These are phyloP conservation scores for Collariella sp. DNA, from an alignment of 495 filamentous ascomycete genomes.

Conservation along the genomic window DNA sequence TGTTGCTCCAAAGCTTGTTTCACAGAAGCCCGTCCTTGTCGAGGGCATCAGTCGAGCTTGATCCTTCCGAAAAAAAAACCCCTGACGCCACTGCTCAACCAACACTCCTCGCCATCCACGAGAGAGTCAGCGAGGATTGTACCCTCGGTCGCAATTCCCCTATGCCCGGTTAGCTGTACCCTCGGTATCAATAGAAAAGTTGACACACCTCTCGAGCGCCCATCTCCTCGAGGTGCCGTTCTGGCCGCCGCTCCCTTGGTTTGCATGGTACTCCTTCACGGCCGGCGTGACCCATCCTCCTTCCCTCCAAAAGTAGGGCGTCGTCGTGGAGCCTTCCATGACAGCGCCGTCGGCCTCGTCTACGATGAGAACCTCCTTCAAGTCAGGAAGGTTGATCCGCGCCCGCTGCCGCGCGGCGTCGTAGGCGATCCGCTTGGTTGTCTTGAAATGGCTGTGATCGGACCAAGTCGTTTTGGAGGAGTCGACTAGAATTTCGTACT, in stretches of 20 bases:
- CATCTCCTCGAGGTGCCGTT: conserved; percentile 75
- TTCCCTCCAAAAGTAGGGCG: conserved; percentile 65
- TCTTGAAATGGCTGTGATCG: conserved; percentile 67
- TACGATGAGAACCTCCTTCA: conserved; percentile 65
- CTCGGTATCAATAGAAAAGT: not conserved
- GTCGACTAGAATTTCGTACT: conserved; percentile 52
- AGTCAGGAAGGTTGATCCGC: conserved; percentile 45
- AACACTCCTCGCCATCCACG: conserved; percentile 64
- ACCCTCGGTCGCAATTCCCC: conserved; percentile 53
- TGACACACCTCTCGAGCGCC: conserved; percentile 51
- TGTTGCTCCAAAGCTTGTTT: too few relatives aligned
- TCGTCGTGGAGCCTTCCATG: conserved; percentile 82
- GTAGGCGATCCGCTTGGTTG: conserved; percentile 58
- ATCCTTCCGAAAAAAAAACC: conserved; percentile 53
- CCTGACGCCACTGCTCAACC: conserved; percentile 78
- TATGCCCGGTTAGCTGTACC: conserved; percentile 12
- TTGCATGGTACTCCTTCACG: conserved; percentile 23
- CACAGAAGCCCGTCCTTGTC: too few relatives aligned
- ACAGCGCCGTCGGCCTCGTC: conserved; percentile 53
- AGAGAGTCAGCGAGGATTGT: conserved; percentile 47
- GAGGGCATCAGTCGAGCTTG: conserved; percentile 11
- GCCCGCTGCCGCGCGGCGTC: conserved; percentile 51
- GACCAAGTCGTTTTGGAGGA: conserved; percentile 43
- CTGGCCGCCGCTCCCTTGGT: conserved; percentile 61
- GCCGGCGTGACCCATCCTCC: conserved; percentile 60